These are phyloP conservation scores for Hypoxylon lenormandii DNA, from an alignment of 495 filamentous ascomycete species.

Conservation along the genomic window DNA sequence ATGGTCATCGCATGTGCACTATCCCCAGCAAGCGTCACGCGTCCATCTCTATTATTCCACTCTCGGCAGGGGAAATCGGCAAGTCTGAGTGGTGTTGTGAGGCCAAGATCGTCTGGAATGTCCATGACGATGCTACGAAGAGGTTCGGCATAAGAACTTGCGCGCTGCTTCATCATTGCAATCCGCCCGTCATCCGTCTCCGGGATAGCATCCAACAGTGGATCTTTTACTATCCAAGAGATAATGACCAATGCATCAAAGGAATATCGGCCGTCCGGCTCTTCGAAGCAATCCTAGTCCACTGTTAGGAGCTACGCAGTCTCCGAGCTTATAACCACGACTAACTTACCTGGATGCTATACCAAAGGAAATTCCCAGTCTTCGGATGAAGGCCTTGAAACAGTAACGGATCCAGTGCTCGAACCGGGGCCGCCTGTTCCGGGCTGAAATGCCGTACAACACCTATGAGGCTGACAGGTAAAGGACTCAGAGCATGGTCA, in stretches of 20 bases:
- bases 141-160: slow-evolving; percentile 61
- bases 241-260: slow-evolving; percentile 47
- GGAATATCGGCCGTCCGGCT: slow-evolving; percentile 44
- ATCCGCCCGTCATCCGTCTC: slow-evolving; percentile 14
- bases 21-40: slow-evolving; percentile 66
- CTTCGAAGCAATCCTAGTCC: slow-evolving; percentile 11
- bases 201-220: slow-evolving; percentile 26
- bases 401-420: slow-evolving; percentile 67
- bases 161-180: slow-evolving; percentile 62
- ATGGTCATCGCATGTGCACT: slow-evolving; percentile 72
- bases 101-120: slow-evolving; percentile 61
- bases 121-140: slow-evolving; percentile 60
- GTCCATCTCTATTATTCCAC: slow-evolving; percentile 57
- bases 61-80: slow-evolving; percentile 62
- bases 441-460: slow-evolving; percentile 57
- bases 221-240: slow-evolving; percentile 45
- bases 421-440: slow-evolving; percentile 56
- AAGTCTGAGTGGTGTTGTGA: slow-evolving; percentile 58
- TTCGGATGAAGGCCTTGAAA: slow-evolving; percentile 71
- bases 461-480: slow-evolving; percentile 66
- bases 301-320: not conserved
- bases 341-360: slow-evolving; percentile 54
- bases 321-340: slow-evolving; percentile 7
- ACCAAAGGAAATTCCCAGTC: slow-evolving; percentile 67
- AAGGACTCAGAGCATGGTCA: slow-evolving; percentile 52